phyloP scores from a whole-genome alignment of 1,284 basidiomycete species.

The Pascua guehoae region DNA sequence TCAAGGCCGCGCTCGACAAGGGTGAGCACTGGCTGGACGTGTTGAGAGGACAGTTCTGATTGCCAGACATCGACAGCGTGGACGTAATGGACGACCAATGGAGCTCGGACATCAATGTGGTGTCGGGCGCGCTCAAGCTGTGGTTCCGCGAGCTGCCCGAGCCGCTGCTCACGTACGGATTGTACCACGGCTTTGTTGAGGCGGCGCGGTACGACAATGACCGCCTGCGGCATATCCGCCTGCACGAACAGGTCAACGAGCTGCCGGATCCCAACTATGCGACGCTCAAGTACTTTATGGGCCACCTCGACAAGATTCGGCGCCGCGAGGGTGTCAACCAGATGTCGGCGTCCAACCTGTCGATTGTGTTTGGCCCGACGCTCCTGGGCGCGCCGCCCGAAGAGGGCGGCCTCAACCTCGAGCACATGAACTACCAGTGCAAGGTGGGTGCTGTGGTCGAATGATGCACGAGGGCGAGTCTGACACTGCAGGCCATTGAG shows the following conservation, averaged over 20 bases:
- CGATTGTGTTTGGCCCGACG: conserved; percentile 97
- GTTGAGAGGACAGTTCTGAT: not conserved
- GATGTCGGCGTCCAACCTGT: conserved; percentile 90
- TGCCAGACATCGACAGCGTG: conserved; percentile 72
- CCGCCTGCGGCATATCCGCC: conserved; percentile 82
- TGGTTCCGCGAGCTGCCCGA: conserved; percentile 97
- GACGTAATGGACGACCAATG: conserved; percentile 85
- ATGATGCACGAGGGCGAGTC: conserved; percentile 17
- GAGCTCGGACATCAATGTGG: conserved; percentile 91
- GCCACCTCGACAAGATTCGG: conserved; percentile 82
- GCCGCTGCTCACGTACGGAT: conserved; percentile 76
- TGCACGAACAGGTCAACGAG: conserved; percentile 96
- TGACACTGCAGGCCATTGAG: conserved; percentile 64
- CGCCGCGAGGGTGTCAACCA: conserved; percentile 74
- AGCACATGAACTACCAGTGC: conserved; percentile 64
- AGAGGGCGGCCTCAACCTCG: conserved; percentile 52
- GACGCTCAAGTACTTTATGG: conserved; percentile 92
- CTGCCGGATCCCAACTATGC: conserved; percentile 97
- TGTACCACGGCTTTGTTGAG: conserved; percentile 91
- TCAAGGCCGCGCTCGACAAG: conserved; percentile 81
- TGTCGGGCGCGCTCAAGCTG: conserved; percentile 86
- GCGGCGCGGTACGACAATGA: conserved; percentile 94
- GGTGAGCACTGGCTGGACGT: conserved; percentile 55
- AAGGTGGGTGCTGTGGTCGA: conserved; percentile 53
- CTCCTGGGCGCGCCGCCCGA: conserved; percentile 65